Base-by-base conservation (phyloP, 2,329 filamentous ascomycete genomes). In the Cercospora janseana region DNA sequence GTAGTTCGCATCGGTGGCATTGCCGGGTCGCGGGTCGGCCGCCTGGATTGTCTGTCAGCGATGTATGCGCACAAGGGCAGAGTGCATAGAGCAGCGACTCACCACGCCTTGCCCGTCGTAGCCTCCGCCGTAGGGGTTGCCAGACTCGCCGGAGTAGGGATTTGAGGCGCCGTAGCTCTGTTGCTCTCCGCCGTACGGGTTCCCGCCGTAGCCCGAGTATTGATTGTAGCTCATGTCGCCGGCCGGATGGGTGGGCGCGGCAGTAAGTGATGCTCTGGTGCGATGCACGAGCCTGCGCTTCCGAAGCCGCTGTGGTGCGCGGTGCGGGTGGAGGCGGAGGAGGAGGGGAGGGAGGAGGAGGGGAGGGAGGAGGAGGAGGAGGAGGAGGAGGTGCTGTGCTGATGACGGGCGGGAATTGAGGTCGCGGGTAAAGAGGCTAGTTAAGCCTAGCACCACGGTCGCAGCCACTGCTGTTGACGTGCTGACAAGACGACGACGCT, bases 121-220 rank as follows among this genome's bases (percentile, higher is more conserved):
- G 23, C 56, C 62, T 26, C 64, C 64, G 43, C 68, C 69, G 46
- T 73, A 73, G 6, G 70, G 69, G 55, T 72, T 70, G 53, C 54
- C 62, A 28, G 45, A 52, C 47, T 68, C 55, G 48, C 50, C 55
- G 34, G 56, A 60, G 46, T 68, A 71, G 6, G 67, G 64, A 54
- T 68, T 66, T 42, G 59, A 57, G 46, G 58, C 47, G 57, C 65
- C 65, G 52, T 64, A 69, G 34, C 59, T 74, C 55, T 77, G 72
- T 66, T 86, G 86, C 66, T 86, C 85, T 51, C 79, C 74, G 54
- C 78, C 74, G 66, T 87, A 87, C 29, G 83, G 83, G 65, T 86
- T 63, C 56, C 73, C 72, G 56, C 71, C 67, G 59, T 77, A 76
- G 50, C 79, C 77, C 58, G 79, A 74, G 67, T 86, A 84, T 63